Base-by-base conservation (phyloP, 2,329 filamentous ascomycete genomes). In the Boeremia lycopersici region DNA sequence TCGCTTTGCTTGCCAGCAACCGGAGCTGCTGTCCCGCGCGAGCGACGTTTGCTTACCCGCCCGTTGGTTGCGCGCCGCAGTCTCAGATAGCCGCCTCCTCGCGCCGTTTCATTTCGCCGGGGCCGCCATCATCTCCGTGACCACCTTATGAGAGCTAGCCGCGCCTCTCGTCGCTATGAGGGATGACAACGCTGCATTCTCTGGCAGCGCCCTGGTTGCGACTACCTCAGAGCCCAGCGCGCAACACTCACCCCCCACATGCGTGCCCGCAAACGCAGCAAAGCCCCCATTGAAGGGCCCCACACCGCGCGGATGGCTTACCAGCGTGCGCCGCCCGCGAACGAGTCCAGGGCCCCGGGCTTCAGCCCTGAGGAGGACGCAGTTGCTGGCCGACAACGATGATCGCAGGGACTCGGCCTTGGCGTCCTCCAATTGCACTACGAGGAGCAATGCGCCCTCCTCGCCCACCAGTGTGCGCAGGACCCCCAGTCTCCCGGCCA, bases 401-500 rank as follows among this genome's bases (percentile, higher is more conserved):
- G 65, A 67, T 29, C 70, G 74, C 49, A 65, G 76, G 52, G 75
- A 78, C 63, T 78, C 76, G 23, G 76, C 73, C 55, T 64, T 77
- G 57, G 71, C 74, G 36, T 64, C 76, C 1, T 75, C 71, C 5
- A 68, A 63, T 44, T 72, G 68, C 41, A 72, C 71, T 7, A 53
- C 68, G 26, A 72, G 64, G 6, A 55, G 70, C 39, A 68, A 68
- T 60, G 65, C 69, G 53, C 69, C 69, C 36, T 62, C 72, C 10
- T 65, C 69, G 33, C 68, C 68, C 25, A 55, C 57, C 43, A 70
- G 67, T 52, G 59, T 74, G 60, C 67, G 64, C 67, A 71, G 68
- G 61, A 71, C 73, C n/a, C 75, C 77, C 15, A 76, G 72, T 39
- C 70, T 79, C 40, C 79, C 79, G 35, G 74, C 73, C 28, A 79